These are phyloP conservation scores for Hypoxylon cercidicola DNA, from an alignment of 495 filamentous ascomycete species.

Conservation along the genomic window DNA sequence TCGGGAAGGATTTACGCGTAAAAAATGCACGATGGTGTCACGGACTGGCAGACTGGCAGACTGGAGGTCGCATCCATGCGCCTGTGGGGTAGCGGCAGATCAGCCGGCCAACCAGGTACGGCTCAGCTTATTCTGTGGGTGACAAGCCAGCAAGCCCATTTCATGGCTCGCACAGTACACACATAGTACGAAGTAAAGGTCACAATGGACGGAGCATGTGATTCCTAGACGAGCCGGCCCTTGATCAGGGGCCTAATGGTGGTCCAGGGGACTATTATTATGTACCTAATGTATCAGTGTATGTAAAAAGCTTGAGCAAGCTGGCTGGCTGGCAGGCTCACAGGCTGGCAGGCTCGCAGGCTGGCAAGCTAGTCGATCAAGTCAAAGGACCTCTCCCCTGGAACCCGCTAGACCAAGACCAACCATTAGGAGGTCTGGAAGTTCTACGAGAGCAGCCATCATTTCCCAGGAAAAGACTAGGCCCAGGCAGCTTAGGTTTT, in stretches of 20 bases:
- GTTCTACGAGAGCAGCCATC: not conserved
- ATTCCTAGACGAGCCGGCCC: conserved; percentile 6
- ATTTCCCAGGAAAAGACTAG: conserved; percentile 5
- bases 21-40: conserved; percentile 37
- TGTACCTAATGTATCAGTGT: too few relatives aligned
- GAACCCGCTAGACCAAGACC: too few relatives aligned
- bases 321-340: too few relatives aligned
- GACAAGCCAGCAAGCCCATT: conserved; percentile 2
- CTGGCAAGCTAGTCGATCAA: too few relatives aligned
- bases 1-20: conserved; percentile 21
- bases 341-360: too few relatives aligned
- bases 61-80: conserved; percentile 8
- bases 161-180: not conserved
- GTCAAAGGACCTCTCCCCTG: too few relatives aligned
- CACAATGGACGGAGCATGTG: conserved; percentile 41
- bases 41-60: too few relatives aligned
- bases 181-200: conserved; percentile 11
- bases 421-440: not conserved
- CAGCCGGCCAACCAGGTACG: conserved; percentile 33
- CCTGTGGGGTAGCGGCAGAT: conserved; percentile 42
- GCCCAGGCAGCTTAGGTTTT: not conserved
- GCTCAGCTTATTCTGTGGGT: conserved; percentile 2
- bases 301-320: too few relatives aligned
- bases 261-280: not conserved
- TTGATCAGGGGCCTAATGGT: not conserved